A percentile compares a stretch with the other conserved stretches of the same genome.
Conservation (phyloP, 2,329 filamentous ascomycete species). For the Periconia sp. region DNA sequence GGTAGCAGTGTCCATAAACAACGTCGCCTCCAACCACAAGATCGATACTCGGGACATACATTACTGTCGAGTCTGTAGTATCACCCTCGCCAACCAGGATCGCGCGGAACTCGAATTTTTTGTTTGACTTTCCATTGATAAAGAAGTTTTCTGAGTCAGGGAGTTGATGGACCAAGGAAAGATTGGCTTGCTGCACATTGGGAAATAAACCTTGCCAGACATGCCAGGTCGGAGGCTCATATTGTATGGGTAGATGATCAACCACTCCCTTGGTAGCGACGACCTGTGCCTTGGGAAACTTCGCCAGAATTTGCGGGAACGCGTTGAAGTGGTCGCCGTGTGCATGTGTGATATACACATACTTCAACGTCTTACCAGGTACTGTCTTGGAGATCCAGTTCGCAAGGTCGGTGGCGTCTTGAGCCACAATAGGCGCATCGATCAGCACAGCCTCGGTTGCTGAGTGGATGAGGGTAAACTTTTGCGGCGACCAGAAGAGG, state of each 20-base stretch:
- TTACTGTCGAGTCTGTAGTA: conserved; percentile 33
- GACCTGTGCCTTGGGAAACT: conserved; percentile 29
- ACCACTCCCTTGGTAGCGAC: conserved; percentile 20
- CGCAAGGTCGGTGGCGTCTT: conserved; percentile 34
- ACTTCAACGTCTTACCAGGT: conserved; percentile 29
- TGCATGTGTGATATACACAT: conserved; percentile 48
- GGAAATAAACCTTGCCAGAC: background rate
- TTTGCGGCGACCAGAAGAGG: conserved; percentile 2
- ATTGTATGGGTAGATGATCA: conserved; percentile 1
- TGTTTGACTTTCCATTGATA: conserved; percentile 9
- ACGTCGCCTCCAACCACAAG: conserved; percentile 44
- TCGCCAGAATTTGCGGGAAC: conserved; percentile 29
- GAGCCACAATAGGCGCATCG: conserved; percentile 39
- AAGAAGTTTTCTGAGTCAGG: conserved; percentile 20
- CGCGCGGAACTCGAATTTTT: conserved; percentile 15
- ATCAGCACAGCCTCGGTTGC: conserved; percentile 41
- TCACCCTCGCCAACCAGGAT: conserved; percentile 21
- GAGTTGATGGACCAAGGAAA: conserved; percentile 4
- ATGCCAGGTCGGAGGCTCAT: conserved; percentile 18
- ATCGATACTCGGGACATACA: conserved; percentile 38
- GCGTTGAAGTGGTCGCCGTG: conserved; percentile 48
- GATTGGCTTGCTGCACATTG: background rate
- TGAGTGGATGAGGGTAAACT: conserved; percentile 31
- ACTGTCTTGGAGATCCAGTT: conserved; percentile 38
- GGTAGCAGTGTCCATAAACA: conserved; percentile 43